Conservation (phyloP, 805 yeast species). For the Starmerella asiatica region DNA sequence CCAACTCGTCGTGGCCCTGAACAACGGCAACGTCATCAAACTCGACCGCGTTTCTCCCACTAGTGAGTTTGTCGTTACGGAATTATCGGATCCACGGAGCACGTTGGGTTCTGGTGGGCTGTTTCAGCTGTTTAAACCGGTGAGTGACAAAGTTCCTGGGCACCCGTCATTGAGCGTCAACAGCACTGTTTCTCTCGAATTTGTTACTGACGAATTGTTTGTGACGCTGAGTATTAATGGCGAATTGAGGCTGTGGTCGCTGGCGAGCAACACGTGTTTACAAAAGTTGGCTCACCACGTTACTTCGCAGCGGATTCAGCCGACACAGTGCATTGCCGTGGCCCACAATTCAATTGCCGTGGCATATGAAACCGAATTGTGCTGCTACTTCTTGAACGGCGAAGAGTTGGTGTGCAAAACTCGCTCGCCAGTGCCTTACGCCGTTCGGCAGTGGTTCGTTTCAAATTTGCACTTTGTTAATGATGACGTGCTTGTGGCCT, state of each 20-base stretch:
- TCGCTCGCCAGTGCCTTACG: neutral
- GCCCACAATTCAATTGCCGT: constrained; percentile 5
- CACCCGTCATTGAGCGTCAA: constrained; percentile 32
- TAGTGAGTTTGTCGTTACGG: constrained; percentile 30
- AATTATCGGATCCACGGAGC: constrained; percentile 15
- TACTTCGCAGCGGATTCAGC: constrained; percentile 8
- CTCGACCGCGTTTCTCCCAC: constrained; percentile 23
- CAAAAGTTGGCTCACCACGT: constrained; percentile 1
- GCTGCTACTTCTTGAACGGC: constrained; percentile 1
- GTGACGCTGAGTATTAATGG: constrained; percentile 45
- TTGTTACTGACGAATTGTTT: constrained; percentile 24
- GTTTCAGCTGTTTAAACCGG: constrained; percentile 3
- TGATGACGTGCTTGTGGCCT: constrained; percentile 12
- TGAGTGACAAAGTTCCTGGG: constrained; percentile 30
- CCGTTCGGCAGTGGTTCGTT: constrained; percentile 15
- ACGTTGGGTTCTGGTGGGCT: constrained; percentile 2
- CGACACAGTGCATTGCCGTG: constrained; percentile 11
- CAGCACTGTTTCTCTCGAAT: constrained; percentile 29
- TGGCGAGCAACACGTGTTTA: constrained; percentile 28
- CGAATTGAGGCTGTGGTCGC: constrained; percentile 47
- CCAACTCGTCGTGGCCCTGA: constrained; percentile 44
- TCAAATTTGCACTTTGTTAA: constrained; percentile 5
- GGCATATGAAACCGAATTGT: constrained; percentile 4
- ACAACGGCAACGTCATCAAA: constrained; percentile 61
- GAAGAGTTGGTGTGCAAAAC: neutral